These are phyloP conservation scores for Auriscalpium vulgare DNA, from an alignment of 768 basidiomycete species.

Conservation along the genomic window DNA sequence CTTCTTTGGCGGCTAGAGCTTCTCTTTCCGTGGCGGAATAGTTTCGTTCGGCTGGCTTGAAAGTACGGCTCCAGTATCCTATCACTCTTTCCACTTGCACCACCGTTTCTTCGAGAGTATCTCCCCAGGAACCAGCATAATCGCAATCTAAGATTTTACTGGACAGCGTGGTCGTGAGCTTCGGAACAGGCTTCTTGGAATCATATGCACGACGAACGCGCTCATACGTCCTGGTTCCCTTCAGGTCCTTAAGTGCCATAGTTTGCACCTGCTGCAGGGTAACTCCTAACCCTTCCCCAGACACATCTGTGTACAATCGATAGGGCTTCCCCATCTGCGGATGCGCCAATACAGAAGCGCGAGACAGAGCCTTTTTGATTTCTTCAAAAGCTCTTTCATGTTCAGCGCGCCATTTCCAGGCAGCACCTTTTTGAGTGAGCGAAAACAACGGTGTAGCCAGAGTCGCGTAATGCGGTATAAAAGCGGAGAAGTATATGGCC, in stretches of 20 bases:
- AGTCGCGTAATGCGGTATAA: constrained; percentile 28
- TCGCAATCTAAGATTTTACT: not conserved
- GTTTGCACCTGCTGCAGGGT: constrained; percentile 18
- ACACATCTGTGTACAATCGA: constrained; percentile 28
- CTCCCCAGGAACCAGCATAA: not conserved
- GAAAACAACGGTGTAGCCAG: constrained; percentile 27
- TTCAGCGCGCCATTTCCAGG: constrained; percentile 17
- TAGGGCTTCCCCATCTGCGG: constrained; percentile 24
- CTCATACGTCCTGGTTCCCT: constrained; percentile 15
- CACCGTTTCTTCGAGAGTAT: constrained; percentile 12
- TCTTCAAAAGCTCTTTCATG: constrained; percentile 24
- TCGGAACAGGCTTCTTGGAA: not conserved
- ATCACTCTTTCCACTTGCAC: constrained; percentile 15
- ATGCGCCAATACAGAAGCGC: constrained; percentile 28
- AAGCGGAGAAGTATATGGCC: constrained; percentile 30
- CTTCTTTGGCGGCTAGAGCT: constrained; percentile 31
- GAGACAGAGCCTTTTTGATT: constrained; percentile 22
- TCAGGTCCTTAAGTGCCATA: constrained; percentile 13
- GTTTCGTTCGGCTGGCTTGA: constrained; percentile 13
- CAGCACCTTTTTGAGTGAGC: constrained; percentile 22
- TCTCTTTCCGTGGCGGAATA: constrained; percentile 33
- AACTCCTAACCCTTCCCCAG: constrained; percentile 16
- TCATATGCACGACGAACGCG: not conserved
- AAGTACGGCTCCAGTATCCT: constrained; percentile 16
- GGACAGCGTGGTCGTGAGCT: not conserved